Percentiles rank a stretch among this genome's conserved stretches.
These are phyloP conservation scores for Golubevia pallescens DNA, from an alignment of 1,284 basidiomycete genomes.

Conservation along the genomic window DNA sequence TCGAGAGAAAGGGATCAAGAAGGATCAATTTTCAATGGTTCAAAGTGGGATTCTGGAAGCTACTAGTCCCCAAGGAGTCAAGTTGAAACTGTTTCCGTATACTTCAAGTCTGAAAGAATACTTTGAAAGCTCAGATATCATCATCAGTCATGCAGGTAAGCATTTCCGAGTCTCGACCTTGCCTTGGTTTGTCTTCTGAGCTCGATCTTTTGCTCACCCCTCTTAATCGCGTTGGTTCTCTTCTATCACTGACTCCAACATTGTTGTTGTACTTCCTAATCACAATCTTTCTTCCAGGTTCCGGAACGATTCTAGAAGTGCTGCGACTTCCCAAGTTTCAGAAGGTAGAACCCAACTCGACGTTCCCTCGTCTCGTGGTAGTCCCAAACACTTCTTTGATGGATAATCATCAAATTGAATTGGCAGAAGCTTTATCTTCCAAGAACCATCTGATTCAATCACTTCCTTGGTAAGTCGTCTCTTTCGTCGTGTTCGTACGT, in stretches of 20 bases:
- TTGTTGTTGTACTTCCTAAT: no score
- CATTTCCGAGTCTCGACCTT: no score
- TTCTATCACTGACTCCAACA: no score
- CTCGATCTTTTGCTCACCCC: no score
- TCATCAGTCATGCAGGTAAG: constrained; percentile 46
- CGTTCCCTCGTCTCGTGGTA: constrained; percentile 31
- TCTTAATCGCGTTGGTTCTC: no score
- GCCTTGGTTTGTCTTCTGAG: not conserved
- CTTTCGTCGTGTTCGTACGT: no score
- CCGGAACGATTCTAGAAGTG: constrained; percentile 54
- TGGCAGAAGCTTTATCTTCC: constrained; percentile 29
- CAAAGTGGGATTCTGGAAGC: constrained; percentile 18
- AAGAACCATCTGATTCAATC: no score
- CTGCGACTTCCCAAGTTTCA: constrained; percentile 17
- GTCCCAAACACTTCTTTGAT: constrained; percentile 55
- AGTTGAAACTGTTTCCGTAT: constrained; percentile 32
- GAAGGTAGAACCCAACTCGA: not conserved
- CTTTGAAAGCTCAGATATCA: constrained; percentile 26
- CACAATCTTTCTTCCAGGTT: constrained; percentile 19
- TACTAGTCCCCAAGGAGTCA: constrained; percentile 15
- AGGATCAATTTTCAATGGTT: not conserved
- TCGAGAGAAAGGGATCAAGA: no score
- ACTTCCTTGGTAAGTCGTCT: no score
- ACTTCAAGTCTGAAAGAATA: constrained; percentile 23
- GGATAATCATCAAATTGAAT: constrained; percentile 59